Evolutionary conservation across 768 basidiomycete genomes (phyloP), one percentile per base, ranked within the genome.

Genomic region (Botryobasidium botryosum): DNA sequence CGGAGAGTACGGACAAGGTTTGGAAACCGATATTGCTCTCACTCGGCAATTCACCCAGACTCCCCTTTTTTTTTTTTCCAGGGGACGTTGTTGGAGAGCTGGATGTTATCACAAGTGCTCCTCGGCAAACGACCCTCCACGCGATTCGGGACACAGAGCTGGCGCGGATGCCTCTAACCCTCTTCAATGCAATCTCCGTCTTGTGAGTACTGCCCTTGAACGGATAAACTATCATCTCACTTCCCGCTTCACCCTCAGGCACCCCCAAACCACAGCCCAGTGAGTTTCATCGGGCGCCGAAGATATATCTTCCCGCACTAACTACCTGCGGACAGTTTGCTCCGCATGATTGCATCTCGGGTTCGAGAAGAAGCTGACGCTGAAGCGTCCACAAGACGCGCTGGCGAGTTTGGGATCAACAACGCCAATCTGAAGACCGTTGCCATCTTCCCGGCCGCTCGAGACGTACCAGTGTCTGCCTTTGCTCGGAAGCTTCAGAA

Each of bases 131-230:
- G 39, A 97, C 90, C 0, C 77, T 96, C 15, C 92, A 97, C 62
- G 94, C 94, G 5, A 97, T 99, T 51, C 86, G 94, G 54, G 94
- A 99, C 57, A 88, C 90, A 0, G 94, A 99, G 59, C 69, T 99
- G 10, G 92, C 92, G 24, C 68, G 92, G 24, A 94, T 99, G 83
- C 94, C 94, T 1, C 78, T 84, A 55, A 94, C 94, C 0, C 68
- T 99, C 7, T 99, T 97, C 68, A 97, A 97, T 59, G 94, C 94
- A 1, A 92, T 97, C 47, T 87, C 85, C 35, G 79, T 82, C 8
- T 67, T 83, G 81, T 80, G 48, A 24, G 48, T 26, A 23, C 21
- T 23, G 8, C 20, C 18, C 5, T 18, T 47, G 13, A 8, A 44
- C 32, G 26, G 12, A 8, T 26, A 40, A 23, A 7, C 7, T 21